These are phyloP conservation scores for Malassezia yamatoensis DNA, from an alignment of 1,284 basidiomycete genomes.

Conservation along the genomic window DNA sequence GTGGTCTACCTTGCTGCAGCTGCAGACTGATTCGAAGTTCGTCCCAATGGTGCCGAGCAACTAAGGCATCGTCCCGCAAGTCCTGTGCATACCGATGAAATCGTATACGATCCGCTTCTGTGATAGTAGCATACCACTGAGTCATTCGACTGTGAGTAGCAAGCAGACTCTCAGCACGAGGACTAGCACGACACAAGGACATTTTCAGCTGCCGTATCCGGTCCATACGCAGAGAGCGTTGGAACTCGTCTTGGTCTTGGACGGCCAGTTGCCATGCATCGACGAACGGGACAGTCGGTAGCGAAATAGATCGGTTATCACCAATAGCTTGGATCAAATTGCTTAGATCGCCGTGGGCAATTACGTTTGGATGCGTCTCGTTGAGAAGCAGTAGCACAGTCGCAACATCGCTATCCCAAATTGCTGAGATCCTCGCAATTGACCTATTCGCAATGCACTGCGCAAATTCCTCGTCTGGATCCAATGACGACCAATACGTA, in stretches of 20 bases:
- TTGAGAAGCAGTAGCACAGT: background rate
- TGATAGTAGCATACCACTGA: conserved; percentile 29
- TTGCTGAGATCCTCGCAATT: background rate
- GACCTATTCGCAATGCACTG: conserved; percentile 28
- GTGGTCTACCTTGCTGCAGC: background rate
- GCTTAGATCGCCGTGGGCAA: background rate
- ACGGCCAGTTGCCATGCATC: background rate
- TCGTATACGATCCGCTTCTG: conserved; percentile 22
- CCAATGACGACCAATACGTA: background rate
- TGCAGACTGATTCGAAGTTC: background rate
- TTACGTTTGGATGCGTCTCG: background rate
- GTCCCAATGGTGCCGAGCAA: background rate
- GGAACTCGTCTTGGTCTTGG: background rate
- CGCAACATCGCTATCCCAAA: background rate
- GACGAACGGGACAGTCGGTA: conserved; percentile 13
- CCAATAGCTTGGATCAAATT: background rate
- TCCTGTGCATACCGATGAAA: conserved; percentile 30
- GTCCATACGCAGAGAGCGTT: conserved; percentile 17
- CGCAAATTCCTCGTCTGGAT: conserved; percentile 23
- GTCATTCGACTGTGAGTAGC: conserved; percentile 27
- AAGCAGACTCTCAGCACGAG: conserved; percentile 19
- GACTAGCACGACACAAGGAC: conserved; percentile 22
- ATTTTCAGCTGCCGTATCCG: conserved; percentile 26
- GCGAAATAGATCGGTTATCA: conserved; percentile 2
- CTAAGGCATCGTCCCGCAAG: conserved; percentile 21